Conservation (phyloP, 805 yeast genomes). For the Candida michaelii region DNA sequence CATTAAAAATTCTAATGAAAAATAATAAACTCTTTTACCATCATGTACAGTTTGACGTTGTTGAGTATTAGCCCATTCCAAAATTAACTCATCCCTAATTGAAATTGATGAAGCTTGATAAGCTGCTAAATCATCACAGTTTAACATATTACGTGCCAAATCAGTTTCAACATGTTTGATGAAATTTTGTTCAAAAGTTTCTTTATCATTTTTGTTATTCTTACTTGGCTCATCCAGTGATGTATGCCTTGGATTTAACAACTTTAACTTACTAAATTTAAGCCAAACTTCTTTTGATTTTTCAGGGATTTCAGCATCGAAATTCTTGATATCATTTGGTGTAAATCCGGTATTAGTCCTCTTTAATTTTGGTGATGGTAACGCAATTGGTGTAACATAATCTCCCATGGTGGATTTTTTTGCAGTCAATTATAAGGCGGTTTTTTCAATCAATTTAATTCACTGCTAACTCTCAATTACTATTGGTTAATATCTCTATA, state of each 20-base stretch:
- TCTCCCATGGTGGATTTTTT: constrained; percentile 27
- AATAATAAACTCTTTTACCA: constrained; percentile 81
- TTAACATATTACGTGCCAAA: constrained; percentile 86
- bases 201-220: constrained; percentile 32
- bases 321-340: constrained; percentile 81
- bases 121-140: constrained; percentile 90
- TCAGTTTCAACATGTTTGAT: constrained; percentile 88
- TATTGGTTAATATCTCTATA: too few species aligned
- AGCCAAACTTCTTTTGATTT: constrained; percentile 78
- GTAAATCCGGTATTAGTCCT: constrained; percentile 89
- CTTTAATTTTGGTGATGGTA: constrained; percentile 50
- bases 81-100: constrained; percentile 73
- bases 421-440: background rate
- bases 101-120: constrained; percentile 84
- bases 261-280: constrained; percentile 54
- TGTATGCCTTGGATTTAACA: constrained; percentile 2
- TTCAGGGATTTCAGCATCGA: constrained; percentile 79
- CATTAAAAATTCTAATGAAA: constrained; percentile 87
- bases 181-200: constrained; percentile 64
- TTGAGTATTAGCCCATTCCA: constrained; percentile 93
- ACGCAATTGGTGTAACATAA: constrained; percentile 36
- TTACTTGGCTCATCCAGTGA: constrained; percentile 21
- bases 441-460: too few species aligned
- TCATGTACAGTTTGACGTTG: constrained; percentile 82
- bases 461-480: too few species aligned